phyloP scores from a whole-genome alignment of 75 land plant species.

The Gnetum montanum region DNA sequence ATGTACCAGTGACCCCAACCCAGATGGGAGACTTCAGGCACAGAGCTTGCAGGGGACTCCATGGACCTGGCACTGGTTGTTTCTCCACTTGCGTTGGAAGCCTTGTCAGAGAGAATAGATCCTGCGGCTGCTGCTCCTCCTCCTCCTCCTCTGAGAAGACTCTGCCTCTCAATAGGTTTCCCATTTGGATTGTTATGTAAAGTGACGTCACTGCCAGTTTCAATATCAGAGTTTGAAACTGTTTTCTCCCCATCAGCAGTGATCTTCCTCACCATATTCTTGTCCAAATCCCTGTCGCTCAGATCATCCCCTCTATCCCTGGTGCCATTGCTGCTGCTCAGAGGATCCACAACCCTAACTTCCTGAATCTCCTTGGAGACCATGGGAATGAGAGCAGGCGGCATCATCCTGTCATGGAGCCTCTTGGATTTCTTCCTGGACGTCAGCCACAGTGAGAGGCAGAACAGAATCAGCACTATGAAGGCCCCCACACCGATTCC shows the following conservation, averaged over 20 bases:
- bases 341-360: constrained; percentile 18
- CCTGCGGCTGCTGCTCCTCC: background rate
- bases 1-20: constrained; percentile 83
- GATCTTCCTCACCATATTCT: background rate
- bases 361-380: constrained; percentile 43
- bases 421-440: constrained; percentile 26
- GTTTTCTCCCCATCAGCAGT: background rate
- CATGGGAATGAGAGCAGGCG: constrained; percentile 9
- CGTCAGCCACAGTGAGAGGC: constrained; percentile 54
- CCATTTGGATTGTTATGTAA: background rate
- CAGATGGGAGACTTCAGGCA: constrained; percentile 48
- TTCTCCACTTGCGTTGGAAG: constrained; percentile 16
- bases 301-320: background rate
- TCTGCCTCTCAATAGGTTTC: constrained; percentile 5
- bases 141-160: background rate
- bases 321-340: background rate
- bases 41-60: constrained; percentile 32
- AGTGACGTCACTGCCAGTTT: background rate
- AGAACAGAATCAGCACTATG: constrained; percentile 56
- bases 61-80: constrained; percentile 13
- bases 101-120: constrained; percentile 8
- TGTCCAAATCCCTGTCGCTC: constrained; percentile 5
- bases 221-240: background rate
- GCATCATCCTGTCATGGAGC: background rate
- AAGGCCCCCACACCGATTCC: constrained; percentile 61